Evolutionary conservation across 1,284 basidiomycete species (phyloP).

Genomic region (Rhodotorula glutinis): DNA sequence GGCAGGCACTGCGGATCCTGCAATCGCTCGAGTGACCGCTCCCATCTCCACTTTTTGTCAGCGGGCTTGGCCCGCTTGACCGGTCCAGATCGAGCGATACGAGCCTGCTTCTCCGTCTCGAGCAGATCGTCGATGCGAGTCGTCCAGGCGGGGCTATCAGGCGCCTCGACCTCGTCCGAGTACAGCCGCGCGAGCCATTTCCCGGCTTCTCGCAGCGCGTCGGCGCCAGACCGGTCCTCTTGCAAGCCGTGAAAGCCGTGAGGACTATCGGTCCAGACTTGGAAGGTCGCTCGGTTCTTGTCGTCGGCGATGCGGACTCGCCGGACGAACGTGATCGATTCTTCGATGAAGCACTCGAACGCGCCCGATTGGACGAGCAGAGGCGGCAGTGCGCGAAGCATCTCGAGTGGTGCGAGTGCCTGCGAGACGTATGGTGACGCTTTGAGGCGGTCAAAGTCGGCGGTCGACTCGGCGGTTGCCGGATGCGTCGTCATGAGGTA

Average conservation of each 20-base stretch:
- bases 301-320: constrained; percentile 45
- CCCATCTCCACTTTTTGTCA: neutral
- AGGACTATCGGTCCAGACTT: constrained; percentile 19
- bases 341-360: constrained; percentile 49
- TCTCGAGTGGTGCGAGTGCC: constrained; percentile 15
- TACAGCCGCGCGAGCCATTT: constrained; percentile 4
- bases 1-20: neutral
- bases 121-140: neutral
- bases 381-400: constrained; percentile 46
- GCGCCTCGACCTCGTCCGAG: neutral
- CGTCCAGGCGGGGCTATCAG: neutral
- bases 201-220: neutral
- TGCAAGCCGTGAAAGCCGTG: constrained; percentile 25
- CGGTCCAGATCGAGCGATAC: neutral
- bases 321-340: constrained; percentile 48
- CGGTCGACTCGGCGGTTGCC: neutral
- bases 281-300: constrained; percentile 37
- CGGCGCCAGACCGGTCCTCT: neutral
- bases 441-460: neutral
- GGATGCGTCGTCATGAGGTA: constrained; percentile 10
- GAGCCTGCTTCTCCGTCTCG: neutral
- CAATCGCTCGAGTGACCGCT: neutral
- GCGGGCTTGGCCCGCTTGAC: neutral
- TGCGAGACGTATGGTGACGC: constrained; percentile 36
- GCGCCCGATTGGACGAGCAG: constrained; percentile 50